Evolutionary conservation across 306 rosid species (phyloP), one percentile per base, ranked within the genome.

Genomic region (Glycine latifolia): DNA sequence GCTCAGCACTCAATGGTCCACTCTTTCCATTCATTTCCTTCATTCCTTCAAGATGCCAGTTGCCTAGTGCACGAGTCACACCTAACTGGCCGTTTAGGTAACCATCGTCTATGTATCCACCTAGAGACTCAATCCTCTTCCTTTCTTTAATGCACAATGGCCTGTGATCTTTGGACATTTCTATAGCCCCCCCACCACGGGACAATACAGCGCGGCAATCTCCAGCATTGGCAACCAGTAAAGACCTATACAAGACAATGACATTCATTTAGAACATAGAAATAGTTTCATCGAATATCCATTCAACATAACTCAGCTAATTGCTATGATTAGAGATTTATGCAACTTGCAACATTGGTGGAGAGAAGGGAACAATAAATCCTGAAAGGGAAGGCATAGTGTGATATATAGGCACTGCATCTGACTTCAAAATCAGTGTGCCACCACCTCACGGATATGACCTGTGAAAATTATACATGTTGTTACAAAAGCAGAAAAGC

Each of bases 31-130:
- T 79, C 75, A 11, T 71, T 52, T 87, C 94, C 86, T 96, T 96
- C 97, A 96, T 83, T 74, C 99, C 99, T 86, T 93, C 94, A 8
- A 96, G 91, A 70, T 96, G 98, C 99, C 99, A 96, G 68, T 96
- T 87, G 3, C 99, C 99, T 73, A 96, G 68, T 2, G 99, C 99
- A 0, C 99, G 97, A 0, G 99, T 93, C 5, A 96, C 94, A 0
- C 91, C 94, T 69, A 96, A 75, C 84, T 82, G 87, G 13, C 94
- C 98, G 53, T 96, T 96, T 60, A 96, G 90, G 78, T 87, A 92
- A 74, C 89, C 97, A 17, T 89, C 96, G 35, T 89, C 90, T 0
- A 93, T 6, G 79, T 69, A 92, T 81, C 97, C 99, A 3, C 99
- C 99, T 4, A 93, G 73, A 0, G 97, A 90, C 87, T 93, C 97